A percentile compares a stretch with the other conserved stretches of the same genome.
These are phyloP conservation scores for Aspergillus clavatus DNA, from an alignment of 2,329 filamentous ascomycete genomes.

Conservation along the genomic window DNA sequence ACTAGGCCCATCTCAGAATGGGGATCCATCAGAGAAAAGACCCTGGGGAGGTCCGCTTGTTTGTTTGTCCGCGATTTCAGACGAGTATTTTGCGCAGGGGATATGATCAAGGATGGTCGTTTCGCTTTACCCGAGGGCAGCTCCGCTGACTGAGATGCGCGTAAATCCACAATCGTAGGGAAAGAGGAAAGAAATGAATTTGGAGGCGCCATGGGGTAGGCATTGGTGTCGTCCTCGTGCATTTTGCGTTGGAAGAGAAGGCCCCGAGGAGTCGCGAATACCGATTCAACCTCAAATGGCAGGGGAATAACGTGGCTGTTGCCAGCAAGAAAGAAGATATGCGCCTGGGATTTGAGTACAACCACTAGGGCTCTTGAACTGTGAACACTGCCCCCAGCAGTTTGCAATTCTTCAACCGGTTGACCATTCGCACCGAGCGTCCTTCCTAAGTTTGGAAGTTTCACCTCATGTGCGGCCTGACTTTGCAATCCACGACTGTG, in stretches of 20 bases:
- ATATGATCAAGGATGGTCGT: slow-evolving; percentile 48
- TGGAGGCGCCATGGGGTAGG: slow-evolving; percentile 57
- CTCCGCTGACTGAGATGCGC: slow-evolving; percentile 32
- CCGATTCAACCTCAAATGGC: slow-evolving; percentile 88
- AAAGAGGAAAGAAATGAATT: slow-evolving; percentile 79
- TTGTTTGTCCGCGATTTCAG: slow-evolving; percentile 54
- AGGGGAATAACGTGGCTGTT: slow-evolving; percentile 86
- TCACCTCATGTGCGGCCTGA: slow-evolving; percentile 21
- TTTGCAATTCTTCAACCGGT: slow-evolving; percentile 16
- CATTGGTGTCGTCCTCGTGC: slow-evolving; percentile 26
- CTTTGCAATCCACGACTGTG: slow-evolving; percentile 9
- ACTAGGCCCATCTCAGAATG: slow-evolving; percentile 80
- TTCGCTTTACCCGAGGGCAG: slow-evolving; percentile 29
- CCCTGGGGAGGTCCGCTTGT: slow-evolving; percentile 52
- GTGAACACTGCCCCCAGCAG: slow-evolving; percentile 18
- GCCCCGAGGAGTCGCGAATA: slow-evolving; percentile 75
- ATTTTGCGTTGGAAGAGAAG: slow-evolving; percentile 81
- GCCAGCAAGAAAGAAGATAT: slow-evolving; percentile 86
- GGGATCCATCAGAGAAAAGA: slow-evolving; percentile 82
- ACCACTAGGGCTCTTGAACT: slow-evolving; percentile 69
- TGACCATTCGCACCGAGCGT: slow-evolving; percentile 26
- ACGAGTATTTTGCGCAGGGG: slow-evolving; percentile 51
- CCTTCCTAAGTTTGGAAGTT: slow-evolving; percentile 15
- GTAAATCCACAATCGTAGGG: slow-evolving; percentile 36
- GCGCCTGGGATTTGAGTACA: slow-evolving; percentile 85